Percentiles rank a stretch among this genome's conserved stretches.
Conservation (phyloP, 805 yeast genomes). For the Starmerella stellata region DNA sequence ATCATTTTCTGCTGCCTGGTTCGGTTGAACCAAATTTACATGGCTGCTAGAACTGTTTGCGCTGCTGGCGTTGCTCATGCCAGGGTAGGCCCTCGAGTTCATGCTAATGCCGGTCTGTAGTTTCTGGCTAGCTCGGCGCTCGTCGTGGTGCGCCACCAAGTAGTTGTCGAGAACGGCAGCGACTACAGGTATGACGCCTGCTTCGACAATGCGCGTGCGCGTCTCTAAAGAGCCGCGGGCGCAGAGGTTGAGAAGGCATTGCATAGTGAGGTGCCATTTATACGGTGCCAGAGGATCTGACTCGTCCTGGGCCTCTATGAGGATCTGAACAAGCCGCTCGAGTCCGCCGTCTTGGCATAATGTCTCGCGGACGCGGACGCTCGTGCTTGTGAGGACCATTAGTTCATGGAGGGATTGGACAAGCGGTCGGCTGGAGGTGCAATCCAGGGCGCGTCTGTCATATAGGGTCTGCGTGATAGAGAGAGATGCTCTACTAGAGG, state of each 20-base stretch:
- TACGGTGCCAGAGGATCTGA: slow-evolving; percentile 39
- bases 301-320: slow-evolving; percentile 35
- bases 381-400: slow-evolving; percentile 68
- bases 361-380: slow-evolving; percentile 80
- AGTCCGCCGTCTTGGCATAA: slow-evolving; percentile 79
- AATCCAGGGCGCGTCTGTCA: slow-evolving; percentile 82
- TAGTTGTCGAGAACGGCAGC: slow-evolving; percentile 87
- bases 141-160: slow-evolving; percentile 16
- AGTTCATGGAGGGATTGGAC: slow-evolving; percentile 83
- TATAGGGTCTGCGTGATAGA: slow-evolving; percentile 75
- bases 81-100: too few species aligned
- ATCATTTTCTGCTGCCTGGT: background rate
- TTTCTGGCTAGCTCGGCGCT: background rate
- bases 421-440: slow-evolving; percentile 72
- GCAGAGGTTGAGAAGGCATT: slow-evolving; percentile 77
- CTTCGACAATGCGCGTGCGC: slow-evolving; percentile 69
- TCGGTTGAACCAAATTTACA: too few species aligned
- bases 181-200: slow-evolving; percentile 78
- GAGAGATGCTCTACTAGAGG: slow-evolving; percentile 77
- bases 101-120: background rate
- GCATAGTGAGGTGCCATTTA: slow-evolving; percentile 94
- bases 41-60: too few species aligned
- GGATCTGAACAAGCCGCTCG: slow-evolving; percentile 66
- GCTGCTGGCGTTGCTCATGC: too few species aligned
- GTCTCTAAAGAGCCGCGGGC: slow-evolving; percentile 82